Percentiles rank a stretch among this genome's conserved stretches.
These are phyloP conservation scores for Mucor velutinosus DNA, from an alignment of 371 early-diverging fungal genomes.

Conservation along the genomic window DNA sequence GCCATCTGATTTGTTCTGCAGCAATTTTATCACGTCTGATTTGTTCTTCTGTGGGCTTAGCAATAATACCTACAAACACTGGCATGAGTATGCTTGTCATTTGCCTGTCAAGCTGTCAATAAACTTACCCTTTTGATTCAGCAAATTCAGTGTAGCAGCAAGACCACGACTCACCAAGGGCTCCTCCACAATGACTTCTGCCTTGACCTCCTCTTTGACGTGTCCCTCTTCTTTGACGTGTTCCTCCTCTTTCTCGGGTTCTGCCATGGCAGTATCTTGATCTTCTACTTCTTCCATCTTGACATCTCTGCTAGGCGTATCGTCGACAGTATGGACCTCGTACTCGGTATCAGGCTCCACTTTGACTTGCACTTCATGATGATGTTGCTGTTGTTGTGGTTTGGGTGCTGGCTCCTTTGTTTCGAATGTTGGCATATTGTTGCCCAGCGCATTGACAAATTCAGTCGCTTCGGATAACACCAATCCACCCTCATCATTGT, in stretches of 20 bases:
- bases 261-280: conserved; percentile 4
- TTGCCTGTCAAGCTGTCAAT: background rate
- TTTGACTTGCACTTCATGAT: conserved; percentile 2
- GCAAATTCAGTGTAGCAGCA: conserved; percentile 79
- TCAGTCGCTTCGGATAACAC: conserved; percentile 68
- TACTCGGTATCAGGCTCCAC: background rate
- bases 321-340: conserved; percentile 11
- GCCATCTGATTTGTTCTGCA: conserved; percentile 70
- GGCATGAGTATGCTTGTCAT: background rate
- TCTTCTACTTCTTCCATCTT: conserved; percentile 5
- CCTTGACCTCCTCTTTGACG: conserved; percentile 13
- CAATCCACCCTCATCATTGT: conserved; percentile 44
- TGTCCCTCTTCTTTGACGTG: conserved; percentile 1
- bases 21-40: conserved; percentile 64
- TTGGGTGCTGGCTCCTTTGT: conserved; percentile 13
- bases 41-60: conserved; percentile 66
- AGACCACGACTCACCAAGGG: conserved; percentile 82
- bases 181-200: conserved; percentile 68
- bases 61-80: conserved; percentile 47
- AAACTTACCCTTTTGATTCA: conserved; percentile 71
- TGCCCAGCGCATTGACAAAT: conserved; percentile 68
- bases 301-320: conserved; percentile 12
- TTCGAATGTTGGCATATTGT: conserved; percentile 39
- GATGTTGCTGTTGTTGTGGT: background rate
- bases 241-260: background rate